Evolutionary conservation across 306 rosid genomes (phyloP), one percentile per base, ranked within the genome.

Genomic region (Hippophae rhamnoides): DNA sequence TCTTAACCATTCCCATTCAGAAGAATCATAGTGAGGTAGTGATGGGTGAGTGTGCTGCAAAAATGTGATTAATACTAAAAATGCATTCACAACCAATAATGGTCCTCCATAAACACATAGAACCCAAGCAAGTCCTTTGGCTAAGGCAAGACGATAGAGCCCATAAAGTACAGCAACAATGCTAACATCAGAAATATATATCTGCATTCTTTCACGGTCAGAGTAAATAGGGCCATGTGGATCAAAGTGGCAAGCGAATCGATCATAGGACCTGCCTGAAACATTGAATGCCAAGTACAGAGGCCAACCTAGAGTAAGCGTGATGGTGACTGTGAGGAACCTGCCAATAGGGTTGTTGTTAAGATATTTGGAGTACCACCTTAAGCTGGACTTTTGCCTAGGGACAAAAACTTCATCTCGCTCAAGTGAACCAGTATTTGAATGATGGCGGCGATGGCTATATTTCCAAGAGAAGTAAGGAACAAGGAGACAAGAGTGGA

Each of bases 401-500:
- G 98, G 96, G 61, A 92, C 98, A 72, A 92, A 92, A 52, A 92
- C 98, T 68, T 92, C 98, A 73, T 92, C 98, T 18, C 79, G 67
- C 44, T 92, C 98, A 1, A 92, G 81, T 38, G 98, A 92, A 56
- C 84, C 96, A 0, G 96, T 92, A 69, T 92, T 87, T 38, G 95
- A 87, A 65, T 92, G 98, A 71, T 92, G 98, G 54, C 98, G 89
- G 26, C 98, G 96, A 67, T 92, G 98, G 75, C 98, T 92, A 62
- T 87, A 87, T 54, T 92, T 92, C 98, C 98, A 92, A 11, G 98
- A 92, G 69, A 92, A 92, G 81, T 81, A 92, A 2, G 98, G 98
- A 72, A 92, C 98, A 3, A 92, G 74, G 26, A 92, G 96, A n/a
- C 46, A 66, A 2, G 98, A 92, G 75, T 92, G 98, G 70, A 92